phyloP scores from a whole-genome alignment of 169 alveolate species.

The Babesia bigemina region DNA sequence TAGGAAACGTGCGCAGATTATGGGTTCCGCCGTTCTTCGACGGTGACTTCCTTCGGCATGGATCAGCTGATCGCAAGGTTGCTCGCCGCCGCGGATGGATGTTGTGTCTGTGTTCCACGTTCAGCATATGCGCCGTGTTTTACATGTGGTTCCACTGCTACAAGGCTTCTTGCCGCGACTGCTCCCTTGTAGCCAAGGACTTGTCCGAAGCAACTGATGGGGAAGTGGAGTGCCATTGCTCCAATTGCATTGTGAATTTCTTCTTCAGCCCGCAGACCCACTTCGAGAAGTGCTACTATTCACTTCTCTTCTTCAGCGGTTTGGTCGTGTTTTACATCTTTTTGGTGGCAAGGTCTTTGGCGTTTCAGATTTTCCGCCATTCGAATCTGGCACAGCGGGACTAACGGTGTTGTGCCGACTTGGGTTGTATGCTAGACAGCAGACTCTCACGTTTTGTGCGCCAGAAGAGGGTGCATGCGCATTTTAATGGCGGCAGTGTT shows the following conservation, averaged over 20 bases:
- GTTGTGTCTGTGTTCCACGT: not conserved
- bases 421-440: not conserved
- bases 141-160: constrained; percentile 66
- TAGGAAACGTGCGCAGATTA: constrained; percentile 16
- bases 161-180: constrained; percentile 61
- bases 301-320: constrained; percentile 42
- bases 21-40: constrained; percentile 25
- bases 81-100: constrained; percentile 16
- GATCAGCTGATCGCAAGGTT: not conserved
- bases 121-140: constrained; percentile 7
- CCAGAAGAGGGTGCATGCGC: too few species aligned
- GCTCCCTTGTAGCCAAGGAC: constrained; percentile 8
- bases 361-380: constrained; percentile 42
- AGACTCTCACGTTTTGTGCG: too few species aligned
- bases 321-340: constrained; percentile 13
- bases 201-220: not conserved
- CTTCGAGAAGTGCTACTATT: constrained; percentile 68
- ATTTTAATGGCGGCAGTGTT: too few species aligned
- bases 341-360: constrained; percentile 21
- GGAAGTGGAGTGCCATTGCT: constrained; percentile 45
- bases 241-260: constrained; percentile 38
- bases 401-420: not conserved
- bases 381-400: constrained; percentile 29
- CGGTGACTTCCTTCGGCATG: constrained; percentile 18
- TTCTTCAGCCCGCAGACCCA: constrained; percentile 52